phyloP scores from a whole-genome alignment of 768 basidiomycete genomes.

The Kwoniella bestiolae region DNA sequence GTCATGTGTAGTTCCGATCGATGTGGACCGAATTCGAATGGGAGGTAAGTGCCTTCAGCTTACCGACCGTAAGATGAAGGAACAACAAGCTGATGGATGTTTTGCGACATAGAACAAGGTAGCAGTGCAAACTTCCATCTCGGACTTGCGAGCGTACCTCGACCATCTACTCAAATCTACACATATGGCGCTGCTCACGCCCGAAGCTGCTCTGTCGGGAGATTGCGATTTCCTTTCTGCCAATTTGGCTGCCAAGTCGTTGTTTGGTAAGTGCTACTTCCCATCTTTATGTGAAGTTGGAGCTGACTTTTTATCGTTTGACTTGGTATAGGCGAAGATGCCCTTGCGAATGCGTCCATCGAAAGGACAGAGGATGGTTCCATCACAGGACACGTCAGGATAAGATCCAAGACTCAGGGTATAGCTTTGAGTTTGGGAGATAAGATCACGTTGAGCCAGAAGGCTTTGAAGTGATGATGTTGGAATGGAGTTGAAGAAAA shows the following conservation, averaged over 20 bases:
- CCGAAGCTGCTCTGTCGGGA: conserved; percentile 81
- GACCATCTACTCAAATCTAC: conserved; percentile 94
- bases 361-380: conserved; percentile 80
- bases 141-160: conserved; percentile 84
- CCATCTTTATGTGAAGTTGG: too few species aligned
- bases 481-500: background rate
- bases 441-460: conserved; percentile 45
- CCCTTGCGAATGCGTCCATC: conserved; percentile 89
- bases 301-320: too few species aligned
- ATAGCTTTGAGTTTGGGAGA: conserved; percentile 83
- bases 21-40: conserved; percentile 99
- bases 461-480: conserved; percentile 14
- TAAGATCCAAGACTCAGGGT: conserved; percentile 96
- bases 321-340: conserved; percentile 76
- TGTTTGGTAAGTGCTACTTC: conserved; percentile 72
- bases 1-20: conserved; percentile 62
- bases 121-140: conserved; percentile 79
- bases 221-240: conserved; percentile 97
- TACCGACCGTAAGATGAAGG: background rate
- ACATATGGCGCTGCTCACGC: conserved; percentile 96
- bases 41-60: conserved; percentile 59
- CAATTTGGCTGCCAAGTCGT: conserved; percentile 91
- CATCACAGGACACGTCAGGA: conserved; percentile 90
- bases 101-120: conserved; percentile 74
- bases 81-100: background rate